Conservation (phyloP, 1,284 basidiomycete species). For the Sparassis latifolia region DNA sequence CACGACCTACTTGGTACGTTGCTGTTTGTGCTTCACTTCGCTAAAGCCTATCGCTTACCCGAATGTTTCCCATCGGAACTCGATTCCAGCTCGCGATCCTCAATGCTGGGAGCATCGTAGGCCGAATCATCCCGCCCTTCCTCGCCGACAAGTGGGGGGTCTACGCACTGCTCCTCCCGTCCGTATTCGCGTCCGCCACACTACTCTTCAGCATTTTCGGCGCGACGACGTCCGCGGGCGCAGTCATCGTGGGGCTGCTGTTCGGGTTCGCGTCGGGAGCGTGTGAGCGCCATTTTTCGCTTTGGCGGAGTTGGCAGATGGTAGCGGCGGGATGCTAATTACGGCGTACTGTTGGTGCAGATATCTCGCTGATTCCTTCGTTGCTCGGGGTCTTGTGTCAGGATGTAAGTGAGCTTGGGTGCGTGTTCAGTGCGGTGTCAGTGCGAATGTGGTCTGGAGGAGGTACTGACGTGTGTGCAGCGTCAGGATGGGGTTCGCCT, state of each 20-base stretch:
- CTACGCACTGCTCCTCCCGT: constrained; percentile 26
- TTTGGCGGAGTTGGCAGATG: background rate
- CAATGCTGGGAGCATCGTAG: constrained; percentile 42
- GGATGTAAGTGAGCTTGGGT: constrained; percentile 38
- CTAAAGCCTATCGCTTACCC: background rate
- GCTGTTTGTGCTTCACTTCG: background rate
- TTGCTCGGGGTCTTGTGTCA: constrained; percentile 32
- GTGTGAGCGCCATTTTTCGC: constrained; percentile 27
- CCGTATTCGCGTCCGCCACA: constrained; percentile 33
- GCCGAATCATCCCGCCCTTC: constrained; percentile 42
- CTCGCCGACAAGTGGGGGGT: constrained; percentile 40
- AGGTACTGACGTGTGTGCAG: constrained; percentile 17
- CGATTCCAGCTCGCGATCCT: constrained; percentile 29
- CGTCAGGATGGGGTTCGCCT: constrained; percentile 46
- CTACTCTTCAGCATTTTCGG: constrained; percentile 39
- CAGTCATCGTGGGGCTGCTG: constrained; percentile 35
- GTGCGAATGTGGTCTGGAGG: background rate
- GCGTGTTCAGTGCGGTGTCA: constrained; percentile 14
- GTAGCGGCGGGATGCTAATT: background rate
- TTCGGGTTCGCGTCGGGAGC: constrained; percentile 47
- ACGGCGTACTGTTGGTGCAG: constrained; percentile 19
- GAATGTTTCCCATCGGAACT: background rate
- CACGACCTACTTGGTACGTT: constrained; percentile 43
- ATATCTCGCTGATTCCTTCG: constrained; percentile 43
- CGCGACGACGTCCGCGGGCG: constrained; percentile 29